phyloP scores from a whole-genome alignment of 2,329 filamentous ascomycete species.

The Leptographium wingfieldii region DNA sequence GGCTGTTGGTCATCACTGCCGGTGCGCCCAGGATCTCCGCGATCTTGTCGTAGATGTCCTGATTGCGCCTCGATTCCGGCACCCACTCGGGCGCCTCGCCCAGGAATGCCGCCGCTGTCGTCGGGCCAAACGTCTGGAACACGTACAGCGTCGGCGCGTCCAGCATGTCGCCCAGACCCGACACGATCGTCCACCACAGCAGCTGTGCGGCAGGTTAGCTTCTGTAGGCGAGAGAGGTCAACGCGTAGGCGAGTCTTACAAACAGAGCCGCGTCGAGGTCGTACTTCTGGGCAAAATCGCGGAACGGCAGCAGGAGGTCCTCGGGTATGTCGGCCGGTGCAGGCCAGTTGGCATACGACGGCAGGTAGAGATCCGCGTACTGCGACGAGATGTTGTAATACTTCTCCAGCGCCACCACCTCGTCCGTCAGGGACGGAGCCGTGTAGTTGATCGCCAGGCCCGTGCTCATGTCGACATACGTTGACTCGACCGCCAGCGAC shows the following conservation, averaged over 20 bases:
- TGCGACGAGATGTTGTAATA: constrained; percentile 15
- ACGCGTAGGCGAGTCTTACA: not conserved
- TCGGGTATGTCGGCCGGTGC: constrained; percentile 29
- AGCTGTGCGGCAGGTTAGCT: constrained; percentile 11
- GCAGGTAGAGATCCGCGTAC: constrained; percentile 21
- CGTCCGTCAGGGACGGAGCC: constrained; percentile 8
- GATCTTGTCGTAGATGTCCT: constrained; percentile 27
- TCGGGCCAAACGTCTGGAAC: constrained; percentile 26
- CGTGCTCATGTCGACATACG: constrained; percentile 23
- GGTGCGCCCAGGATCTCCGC: constrained; percentile 18
- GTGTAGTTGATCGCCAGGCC: constrained; percentile 20
- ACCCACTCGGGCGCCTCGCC: constrained; percentile 18
- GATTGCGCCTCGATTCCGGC: constrained; percentile 23
- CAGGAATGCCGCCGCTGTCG: constrained; percentile 22
- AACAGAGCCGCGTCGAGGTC: constrained; percentile 15
- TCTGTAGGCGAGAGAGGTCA: not conserved
- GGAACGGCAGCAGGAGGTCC: constrained; percentile 33
- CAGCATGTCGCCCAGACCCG: constrained; percentile 28
- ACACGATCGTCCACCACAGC: constrained; percentile 29
- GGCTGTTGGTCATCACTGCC: constrained; percentile 24
- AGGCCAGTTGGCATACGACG: constrained; percentile 27
- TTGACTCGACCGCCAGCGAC: constrained; percentile 14
- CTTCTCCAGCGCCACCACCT: constrained; percentile 2
- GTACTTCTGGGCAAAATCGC: constrained; percentile 35
- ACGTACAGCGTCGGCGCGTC: constrained; percentile 31